Conservation (phyloP, 2,329 filamentous ascomycete species). For the Juglanconis oblonga region DNA sequence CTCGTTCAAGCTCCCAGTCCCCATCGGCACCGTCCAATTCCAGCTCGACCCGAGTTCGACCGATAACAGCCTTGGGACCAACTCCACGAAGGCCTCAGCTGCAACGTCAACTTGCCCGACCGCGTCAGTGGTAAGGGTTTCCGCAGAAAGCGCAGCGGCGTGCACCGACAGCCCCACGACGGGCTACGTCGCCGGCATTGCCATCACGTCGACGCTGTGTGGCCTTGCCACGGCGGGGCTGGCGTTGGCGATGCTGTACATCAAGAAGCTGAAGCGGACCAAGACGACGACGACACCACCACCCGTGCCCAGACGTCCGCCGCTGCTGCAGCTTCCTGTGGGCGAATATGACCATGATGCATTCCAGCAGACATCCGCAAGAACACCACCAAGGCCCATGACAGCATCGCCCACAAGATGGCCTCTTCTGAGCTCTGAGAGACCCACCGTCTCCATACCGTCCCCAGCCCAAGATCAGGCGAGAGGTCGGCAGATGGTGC, state of each 20-base stretch:
- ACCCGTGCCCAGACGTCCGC: background rate
- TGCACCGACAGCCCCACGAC: background rate
- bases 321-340: background rate
- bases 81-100: background rate
- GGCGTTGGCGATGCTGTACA: background rate
- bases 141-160: background rate
- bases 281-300: background rate
- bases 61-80: background rate
- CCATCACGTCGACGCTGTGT: slow-evolving; percentile 9
- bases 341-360: background rate
- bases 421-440: background rate
- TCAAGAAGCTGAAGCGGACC: slow-evolving; percentile 1
- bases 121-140: background rate
- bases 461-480: background rate
- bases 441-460: background rate
- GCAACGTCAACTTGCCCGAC: background rate
- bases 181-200: slow-evolving; percentile 10
- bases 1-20: slow-evolving; percentile 18
- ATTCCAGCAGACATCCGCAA: background rate
- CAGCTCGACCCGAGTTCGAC: slow-evolving; percentile 12
- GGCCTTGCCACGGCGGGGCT: slow-evolving; percentile 4
- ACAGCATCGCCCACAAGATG: background rate
- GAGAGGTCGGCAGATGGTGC: background rate
- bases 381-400: background rate
- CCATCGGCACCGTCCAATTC: slow-evolving; percentile 21